These are phyloP conservation scores for Xylaria sp. DNA, from an alignment of 2,329 filamentous ascomycete genomes.

Conservation along the genomic window DNA sequence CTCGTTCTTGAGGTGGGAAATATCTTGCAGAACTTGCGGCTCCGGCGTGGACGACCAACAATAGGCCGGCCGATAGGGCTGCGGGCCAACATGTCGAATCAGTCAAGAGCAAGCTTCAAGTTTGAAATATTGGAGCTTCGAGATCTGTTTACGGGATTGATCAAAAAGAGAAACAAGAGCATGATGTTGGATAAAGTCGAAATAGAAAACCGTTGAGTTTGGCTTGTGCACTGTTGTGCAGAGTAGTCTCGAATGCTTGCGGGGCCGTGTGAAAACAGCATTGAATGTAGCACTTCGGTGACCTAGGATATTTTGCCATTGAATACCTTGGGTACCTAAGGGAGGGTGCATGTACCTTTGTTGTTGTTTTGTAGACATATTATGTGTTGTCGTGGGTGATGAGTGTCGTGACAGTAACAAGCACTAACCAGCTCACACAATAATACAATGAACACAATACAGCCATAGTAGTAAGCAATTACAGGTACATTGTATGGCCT, in stretches of 20 bases:
- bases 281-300: too few species aligned
- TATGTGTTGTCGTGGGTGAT: background rate
- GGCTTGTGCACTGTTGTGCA: background rate
- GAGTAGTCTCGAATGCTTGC: background rate
- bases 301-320: too few species aligned
- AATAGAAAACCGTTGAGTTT: background rate
- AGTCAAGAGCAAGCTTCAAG: background rate
- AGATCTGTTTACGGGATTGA: background rate
- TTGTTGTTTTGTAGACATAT: background rate
- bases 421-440: background rate
- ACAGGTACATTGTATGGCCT: background rate
- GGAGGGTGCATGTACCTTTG: background rate
- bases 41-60: slow-evolving; percentile 20
- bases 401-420: background rate
- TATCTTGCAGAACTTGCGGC: slow-evolving; percentile 8
- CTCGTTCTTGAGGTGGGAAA: background rate
- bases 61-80: slow-evolving; percentile 13
- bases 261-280: too few species aligned
- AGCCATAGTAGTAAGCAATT: background rate
- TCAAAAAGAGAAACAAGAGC: background rate
- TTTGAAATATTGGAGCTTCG: background rate
- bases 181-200: background rate
- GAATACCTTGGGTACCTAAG: background rate
- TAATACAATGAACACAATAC: background rate
- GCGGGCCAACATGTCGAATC: slow-evolving; percentile 19